A percentile compares a stretch with the other conserved stretches of the same genome.
Conservation (phyloP, 1,284 basidiomycete species). For the Agaricales sp. region DNA sequence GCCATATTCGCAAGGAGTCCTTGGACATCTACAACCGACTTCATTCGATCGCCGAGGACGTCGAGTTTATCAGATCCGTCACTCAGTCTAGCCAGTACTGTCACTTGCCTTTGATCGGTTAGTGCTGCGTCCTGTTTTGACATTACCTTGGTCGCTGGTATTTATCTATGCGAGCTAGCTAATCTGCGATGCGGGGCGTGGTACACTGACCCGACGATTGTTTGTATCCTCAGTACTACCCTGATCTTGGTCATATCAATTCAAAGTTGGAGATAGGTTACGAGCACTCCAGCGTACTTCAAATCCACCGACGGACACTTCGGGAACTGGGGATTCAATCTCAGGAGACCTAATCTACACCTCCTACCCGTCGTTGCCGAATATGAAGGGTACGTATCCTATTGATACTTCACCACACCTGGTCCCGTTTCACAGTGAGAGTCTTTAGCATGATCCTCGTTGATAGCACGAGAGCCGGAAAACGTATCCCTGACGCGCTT, state of each 20-base stretch:
- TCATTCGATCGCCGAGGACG: slow-evolving; percentile 76
- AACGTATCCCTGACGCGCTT: slow-evolving; percentile 90
- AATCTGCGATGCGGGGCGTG: slow-evolving; percentile 93
- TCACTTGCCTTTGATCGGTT: not conserved
- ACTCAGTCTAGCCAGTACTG: not conserved
- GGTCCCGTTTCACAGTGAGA: not conserved
- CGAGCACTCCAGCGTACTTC: slow-evolving; percentile 67
- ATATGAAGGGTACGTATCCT: slow-evolving; percentile 45
- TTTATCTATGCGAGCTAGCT: slow-evolving; percentile 32
- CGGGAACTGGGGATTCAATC: slow-evolving; percentile 79
- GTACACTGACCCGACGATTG: slow-evolving; percentile 74
- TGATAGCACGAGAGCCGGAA: slow-evolving; percentile 90
- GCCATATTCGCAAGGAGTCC: slow-evolving; percentile 55
- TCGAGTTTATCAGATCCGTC: slow-evolving; percentile 47
- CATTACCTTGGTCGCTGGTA: not conserved
- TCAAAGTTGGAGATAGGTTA: slow-evolving; percentile 19
- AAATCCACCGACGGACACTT: slow-evolving; percentile 96
- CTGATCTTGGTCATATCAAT: slow-evolving; percentile 3
- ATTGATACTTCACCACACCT: not conserved
- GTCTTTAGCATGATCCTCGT: slow-evolving; percentile 67
- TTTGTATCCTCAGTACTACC: slow-evolving; percentile 19
- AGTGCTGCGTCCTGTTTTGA: not conserved
- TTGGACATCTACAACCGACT: slow-evolving; percentile 78
- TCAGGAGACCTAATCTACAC: slow-evolving; percentile 81
- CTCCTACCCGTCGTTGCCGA: slow-evolving; percentile 52